Conservation (phyloP, 169 alveolate genomes). For the Plasmodium reichenowi region DNA sequence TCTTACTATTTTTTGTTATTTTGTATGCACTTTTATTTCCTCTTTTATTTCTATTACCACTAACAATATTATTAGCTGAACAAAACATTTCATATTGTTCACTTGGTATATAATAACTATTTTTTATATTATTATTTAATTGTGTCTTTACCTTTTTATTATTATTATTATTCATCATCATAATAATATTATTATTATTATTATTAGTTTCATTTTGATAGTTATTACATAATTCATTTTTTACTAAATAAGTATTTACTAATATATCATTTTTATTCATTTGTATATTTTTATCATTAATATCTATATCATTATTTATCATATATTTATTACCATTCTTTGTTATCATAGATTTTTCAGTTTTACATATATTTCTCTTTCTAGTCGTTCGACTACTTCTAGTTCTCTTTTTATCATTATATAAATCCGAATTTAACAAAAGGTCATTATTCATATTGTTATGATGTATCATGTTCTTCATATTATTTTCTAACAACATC, state of each 20-base stretch:
- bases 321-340: not conserved
- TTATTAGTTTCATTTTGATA: not conserved
- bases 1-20: no score
- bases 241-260: not conserved
- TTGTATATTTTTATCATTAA: not conserved
- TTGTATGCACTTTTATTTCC: no score
- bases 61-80: not conserved
- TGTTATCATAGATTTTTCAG: not conserved
- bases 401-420: not conserved
- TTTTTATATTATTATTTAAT: not conserved
- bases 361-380: not conserved
- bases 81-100: slow-evolving; percentile 3
- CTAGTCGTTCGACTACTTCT: not conserved
- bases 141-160: not conserved
- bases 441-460: not conserved
- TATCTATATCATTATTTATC: no score
- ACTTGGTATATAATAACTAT: not conserved
- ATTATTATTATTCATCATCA: not conserved
- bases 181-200: not conserved
- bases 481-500: not conserved
- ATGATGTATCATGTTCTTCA: not conserved
- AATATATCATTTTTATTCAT: not conserved
- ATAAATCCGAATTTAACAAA: not conserved
- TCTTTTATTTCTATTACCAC: not conserved
- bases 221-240: slow-evolving; percentile 3